Evolutionary conservation across 225 moss, liverwort and hornwort species (phyloP).

Genomic region (Pseudoscleropodium purum): DNA sequence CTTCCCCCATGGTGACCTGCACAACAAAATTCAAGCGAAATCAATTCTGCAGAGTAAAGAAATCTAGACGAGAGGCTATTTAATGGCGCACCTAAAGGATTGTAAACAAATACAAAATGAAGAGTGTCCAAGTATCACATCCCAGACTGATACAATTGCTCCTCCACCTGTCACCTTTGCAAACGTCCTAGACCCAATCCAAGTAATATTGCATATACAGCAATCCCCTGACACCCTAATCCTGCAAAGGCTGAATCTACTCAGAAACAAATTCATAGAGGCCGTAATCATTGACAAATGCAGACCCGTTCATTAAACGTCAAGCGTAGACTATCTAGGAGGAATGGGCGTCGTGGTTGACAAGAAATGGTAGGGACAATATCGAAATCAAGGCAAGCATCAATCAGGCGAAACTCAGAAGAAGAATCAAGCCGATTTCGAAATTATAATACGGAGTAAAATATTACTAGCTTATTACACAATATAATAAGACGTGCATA

Average conservation of each 20-base stretch:
- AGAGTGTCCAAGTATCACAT: background rate
- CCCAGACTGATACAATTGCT: background rate
- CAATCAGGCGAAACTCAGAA: background rate
- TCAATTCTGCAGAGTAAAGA: background rate
- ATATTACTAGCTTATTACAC: too few species aligned
- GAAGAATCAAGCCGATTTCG: background rate
- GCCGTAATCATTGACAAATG: background rate
- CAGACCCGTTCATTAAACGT: background rate
- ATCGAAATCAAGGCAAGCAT: background rate
- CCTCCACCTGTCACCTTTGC: background rate
- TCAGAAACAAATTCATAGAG: background rate
- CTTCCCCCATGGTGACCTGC: constrained; percentile 3
- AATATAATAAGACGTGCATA: too few species aligned
- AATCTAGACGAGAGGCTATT: background rate
- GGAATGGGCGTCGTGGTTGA: background rate
- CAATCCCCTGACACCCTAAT: background rate
- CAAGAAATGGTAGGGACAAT: background rate
- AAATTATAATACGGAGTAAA: background rate
- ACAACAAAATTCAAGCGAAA: background rate
- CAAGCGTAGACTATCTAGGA: background rate
- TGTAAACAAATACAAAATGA: background rate
- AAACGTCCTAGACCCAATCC: background rate
- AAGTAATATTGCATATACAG: background rate
- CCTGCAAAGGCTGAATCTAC: background rate
- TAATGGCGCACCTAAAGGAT: background rate